Evolutionary conservation across 2,329 filamentous ascomycete species (phyloP).

Genomic region (Elsinoe australis): DNA sequence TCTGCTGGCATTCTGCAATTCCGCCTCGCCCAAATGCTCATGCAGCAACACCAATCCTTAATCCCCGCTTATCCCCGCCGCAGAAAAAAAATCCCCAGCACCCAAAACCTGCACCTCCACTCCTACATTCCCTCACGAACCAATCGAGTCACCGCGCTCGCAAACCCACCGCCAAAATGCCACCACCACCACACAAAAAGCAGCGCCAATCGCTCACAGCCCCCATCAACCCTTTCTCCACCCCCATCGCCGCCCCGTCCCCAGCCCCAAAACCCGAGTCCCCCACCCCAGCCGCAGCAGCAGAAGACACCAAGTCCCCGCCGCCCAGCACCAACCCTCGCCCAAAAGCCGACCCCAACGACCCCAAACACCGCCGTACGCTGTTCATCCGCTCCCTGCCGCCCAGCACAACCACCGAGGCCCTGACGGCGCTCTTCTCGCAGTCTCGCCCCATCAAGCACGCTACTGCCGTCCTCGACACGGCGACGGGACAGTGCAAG

Average conservation of each 20-base stretch:
- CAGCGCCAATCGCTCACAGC: slow-evolving; percentile 33
- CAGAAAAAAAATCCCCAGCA: slow-evolving; percentile 8
- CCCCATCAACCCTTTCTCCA: slow-evolving; percentile 27
- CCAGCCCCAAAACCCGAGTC: slow-evolving; percentile 8
- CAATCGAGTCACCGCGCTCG: not conserved
- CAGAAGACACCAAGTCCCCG: slow-evolving; percentile 16
- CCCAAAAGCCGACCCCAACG: too few relatives aligned
- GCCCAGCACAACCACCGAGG: slow-evolving; percentile 67
- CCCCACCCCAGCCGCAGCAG: slow-evolving; percentile 1
- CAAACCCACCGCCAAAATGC: slow-evolving; percentile 26
- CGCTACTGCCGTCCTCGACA: slow-evolving; percentile 83
- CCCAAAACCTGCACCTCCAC: not conserved
- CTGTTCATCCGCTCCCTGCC: slow-evolving; percentile 89
- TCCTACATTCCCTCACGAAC: not conserved
- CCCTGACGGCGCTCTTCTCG: slow-evolving; percentile 82
- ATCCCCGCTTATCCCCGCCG: not conserved
- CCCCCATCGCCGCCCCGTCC: slow-evolving; percentile 22
- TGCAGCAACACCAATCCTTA: too few relatives aligned
- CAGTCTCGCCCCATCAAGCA: slow-evolving; percentile 93
- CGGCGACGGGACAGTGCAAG: slow-evolving; percentile 75
- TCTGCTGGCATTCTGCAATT: too few relatives aligned
- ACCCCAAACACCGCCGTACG: too few relatives aligned
- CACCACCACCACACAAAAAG: slow-evolving; percentile 35
- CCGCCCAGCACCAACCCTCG: slow-evolving; percentile 5
- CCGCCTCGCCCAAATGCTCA: too few relatives aligned